Conservation (phyloP, 768 basidiomycete species). For the Candolleomyces eurysporus region DNA sequence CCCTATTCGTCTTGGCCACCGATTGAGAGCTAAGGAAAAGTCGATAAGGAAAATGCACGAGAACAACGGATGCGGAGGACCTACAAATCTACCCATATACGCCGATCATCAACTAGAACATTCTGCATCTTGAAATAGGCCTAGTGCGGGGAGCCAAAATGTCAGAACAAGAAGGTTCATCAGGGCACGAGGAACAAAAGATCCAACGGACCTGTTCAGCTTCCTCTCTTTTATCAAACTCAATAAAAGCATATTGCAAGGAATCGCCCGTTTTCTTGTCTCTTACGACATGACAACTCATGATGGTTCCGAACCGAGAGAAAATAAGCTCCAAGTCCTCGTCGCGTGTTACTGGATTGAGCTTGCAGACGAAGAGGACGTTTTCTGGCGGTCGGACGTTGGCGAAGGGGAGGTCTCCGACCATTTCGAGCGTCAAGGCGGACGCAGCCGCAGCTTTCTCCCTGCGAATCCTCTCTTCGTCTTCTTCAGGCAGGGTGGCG, state of each 20-base stretch:
- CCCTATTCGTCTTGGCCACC: slow-evolving; percentile 79
- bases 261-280: slow-evolving; percentile 97
- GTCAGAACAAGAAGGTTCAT: not conserved
- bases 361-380: slow-evolving; percentile 97
- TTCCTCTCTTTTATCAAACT: slow-evolving; percentile 91
- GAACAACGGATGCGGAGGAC: slow-evolving; percentile 25
- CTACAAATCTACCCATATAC: slow-evolving; percentile 99
- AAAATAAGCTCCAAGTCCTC: slow-evolving; percentile 98
- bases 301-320: slow-evolving; percentile 90
- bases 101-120: slow-evolving; percentile 92
- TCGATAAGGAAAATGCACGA: slow-evolving; percentile 14
- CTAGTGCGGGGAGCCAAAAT: slow-evolving; percentile 31
- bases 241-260: slow-evolving; percentile 97
- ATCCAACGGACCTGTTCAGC: slow-evolving; percentile 70
- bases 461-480: slow-evolving; percentile 77
- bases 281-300: slow-evolving; percentile 96
- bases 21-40: slow-evolving; percentile 75
- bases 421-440: slow-evolving; percentile 97
- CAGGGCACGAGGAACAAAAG: slow-evolving; percentile 9
- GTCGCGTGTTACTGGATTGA: slow-evolving; percentile 92
- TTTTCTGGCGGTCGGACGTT: slow-evolving; percentile 98
- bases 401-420: slow-evolving; percentile 97
- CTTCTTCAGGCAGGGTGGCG: slow-evolving; percentile 78
- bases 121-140: slow-evolving; percentile 99
- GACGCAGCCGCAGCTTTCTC: slow-evolving; percentile 89